Conservation (phyloP, 495 filamentous ascomycete genomes). For the Talaromyces stipitatus region DNA sequence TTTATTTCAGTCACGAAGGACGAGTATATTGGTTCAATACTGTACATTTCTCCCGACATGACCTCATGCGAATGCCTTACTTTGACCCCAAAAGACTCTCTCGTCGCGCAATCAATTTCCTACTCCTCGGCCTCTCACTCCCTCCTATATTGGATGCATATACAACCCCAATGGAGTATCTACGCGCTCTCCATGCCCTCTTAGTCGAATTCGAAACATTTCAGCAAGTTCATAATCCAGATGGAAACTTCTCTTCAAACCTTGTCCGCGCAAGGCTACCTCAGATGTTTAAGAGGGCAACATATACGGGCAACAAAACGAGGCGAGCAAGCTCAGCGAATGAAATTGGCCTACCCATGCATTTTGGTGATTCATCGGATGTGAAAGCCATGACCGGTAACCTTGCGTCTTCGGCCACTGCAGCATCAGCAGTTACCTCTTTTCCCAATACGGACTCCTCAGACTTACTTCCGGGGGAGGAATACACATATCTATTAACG, state of each 20-base stretch:
- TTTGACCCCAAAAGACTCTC: conserved; percentile 76
- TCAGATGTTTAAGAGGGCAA: conserved; percentile 78
- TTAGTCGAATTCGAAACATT: conserved; percentile 89
- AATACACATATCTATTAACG: conserved; percentile 81
- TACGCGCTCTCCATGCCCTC: conserved; percentile 78
- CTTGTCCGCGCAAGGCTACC: conserved; percentile 72
- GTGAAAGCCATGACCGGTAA: conserved; percentile 36
- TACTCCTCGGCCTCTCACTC: conserved; percentile 86
- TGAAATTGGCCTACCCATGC: conserved; percentile 56
- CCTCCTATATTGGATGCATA: conserved; percentile 85
- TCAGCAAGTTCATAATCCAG: conserved; percentile 74
- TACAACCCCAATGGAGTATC: conserved; percentile 69
- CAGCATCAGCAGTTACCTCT: conserved; percentile 32
- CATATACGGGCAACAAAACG: conserved; percentile 53
- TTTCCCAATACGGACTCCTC: conserved; percentile 45
- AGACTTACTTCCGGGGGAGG: conserved; percentile 57
- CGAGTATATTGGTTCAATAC: conserved; percentile 98
- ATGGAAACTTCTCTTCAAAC: conserved; percentile 60
- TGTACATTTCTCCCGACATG: conserved; percentile 76
- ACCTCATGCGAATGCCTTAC: conserved; percentile 75
- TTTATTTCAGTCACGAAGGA: conserved; percentile 68
- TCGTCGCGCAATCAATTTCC: conserved; percentile 82
- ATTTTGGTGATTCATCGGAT: conserved; percentile 43
- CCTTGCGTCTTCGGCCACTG: conserved; percentile 28
- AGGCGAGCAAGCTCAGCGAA: conserved; percentile 66